Base-by-base conservation (phyloP, 148 eudicot genomes). In the Rhododendron henanense region DNA sequence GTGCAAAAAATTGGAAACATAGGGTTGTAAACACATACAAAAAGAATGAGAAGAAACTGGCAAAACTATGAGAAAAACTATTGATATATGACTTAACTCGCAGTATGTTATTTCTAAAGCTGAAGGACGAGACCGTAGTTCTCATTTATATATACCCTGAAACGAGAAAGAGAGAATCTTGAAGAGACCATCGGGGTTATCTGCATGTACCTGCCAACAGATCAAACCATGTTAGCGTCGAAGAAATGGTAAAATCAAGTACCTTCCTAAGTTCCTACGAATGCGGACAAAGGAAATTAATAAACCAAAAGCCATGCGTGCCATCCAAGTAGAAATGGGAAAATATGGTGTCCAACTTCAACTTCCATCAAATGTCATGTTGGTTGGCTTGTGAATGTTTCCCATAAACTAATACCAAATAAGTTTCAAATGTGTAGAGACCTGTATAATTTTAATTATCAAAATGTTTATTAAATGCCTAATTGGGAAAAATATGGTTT, bases 131-230 rank as follows among this genome's bases (percentile, higher is more conserved):
- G 35, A 31, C 4, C 0, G 5, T 65, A 45, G 2, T 51, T 83
- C 35, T 74, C 50, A 39, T 73, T 77, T 39, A 85, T 90, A 92
- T 65, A 91, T 45, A 48, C 93, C 95, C 85, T 92, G 93, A 87
- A 96, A 96, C 41, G 98, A 96, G 77, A 94, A 91, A 39, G 94
- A 91, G 35, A 96, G 95, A 90, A 96, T 96, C 86, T 81, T 91
- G 88, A 96, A 96, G 45, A 96, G 95, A 47, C 98, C 98, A 81
- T 96, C 98, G 39, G 98, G 98, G 81, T 96, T 96, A 89, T 96
- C 98, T 74, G 98, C 93, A 86, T 96, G 98, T 81, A 96, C 98
- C 98, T 96, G 89, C 75, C 88, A 88, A 69, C 18, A 84, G 25
- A 31, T 78, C 8, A 35, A 10, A 71, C 35, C 44, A 39, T 21